Conservation (phyloP, 768 basidiomycete species). For the Kwoniella dejecticola region DNA sequence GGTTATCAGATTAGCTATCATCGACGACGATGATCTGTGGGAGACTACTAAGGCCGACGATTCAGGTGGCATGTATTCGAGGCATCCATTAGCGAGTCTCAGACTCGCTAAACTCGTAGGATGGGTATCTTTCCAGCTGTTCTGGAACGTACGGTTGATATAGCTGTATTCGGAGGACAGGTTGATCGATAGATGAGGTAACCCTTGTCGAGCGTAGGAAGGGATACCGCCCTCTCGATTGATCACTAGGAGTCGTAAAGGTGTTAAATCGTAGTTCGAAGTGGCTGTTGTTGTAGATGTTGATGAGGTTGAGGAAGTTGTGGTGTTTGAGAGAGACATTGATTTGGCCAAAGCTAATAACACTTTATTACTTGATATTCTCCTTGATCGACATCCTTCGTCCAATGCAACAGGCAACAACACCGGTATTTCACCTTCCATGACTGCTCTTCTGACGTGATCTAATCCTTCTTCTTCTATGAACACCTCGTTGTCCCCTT, state of each 20-base stretch:
- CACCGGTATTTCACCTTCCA: constrained; percentile 93
- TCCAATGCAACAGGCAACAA: constrained; percentile 91
- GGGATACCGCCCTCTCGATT: constrained; percentile 95
- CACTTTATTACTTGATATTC: constrained; percentile 84
- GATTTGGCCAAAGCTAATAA: constrained; percentile 82
- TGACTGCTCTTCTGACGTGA: constrained; percentile 82
- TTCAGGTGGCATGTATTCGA: constrained; percentile 86
- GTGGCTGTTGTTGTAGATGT: neutral
- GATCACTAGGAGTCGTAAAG: constrained; percentile 94
- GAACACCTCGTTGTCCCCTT: constrained; percentile 58
- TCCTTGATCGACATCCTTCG: constrained; percentile 80
- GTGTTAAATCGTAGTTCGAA: constrained; percentile 74
- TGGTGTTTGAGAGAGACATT: constrained; percentile 62
- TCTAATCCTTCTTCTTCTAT: constrained; percentile 76
- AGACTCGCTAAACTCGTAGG: constrained; percentile 87
- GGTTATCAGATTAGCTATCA: constrained; percentile 96
- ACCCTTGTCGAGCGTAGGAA: constrained; percentile 90
- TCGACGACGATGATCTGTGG: constrained; percentile 89
- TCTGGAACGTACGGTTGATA: constrained; percentile 81
- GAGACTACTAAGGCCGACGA: constrained; percentile 97
- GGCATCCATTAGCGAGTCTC: constrained; percentile 77
- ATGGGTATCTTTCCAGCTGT: constrained; percentile 72
- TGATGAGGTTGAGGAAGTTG: constrained; percentile 56
- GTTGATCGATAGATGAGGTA: constrained; percentile 95
- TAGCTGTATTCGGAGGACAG: constrained; percentile 80